phyloP scores from a whole-genome alignment of 1,284 basidiomycete species.

The Microbotryum scabiosae region DNA sequence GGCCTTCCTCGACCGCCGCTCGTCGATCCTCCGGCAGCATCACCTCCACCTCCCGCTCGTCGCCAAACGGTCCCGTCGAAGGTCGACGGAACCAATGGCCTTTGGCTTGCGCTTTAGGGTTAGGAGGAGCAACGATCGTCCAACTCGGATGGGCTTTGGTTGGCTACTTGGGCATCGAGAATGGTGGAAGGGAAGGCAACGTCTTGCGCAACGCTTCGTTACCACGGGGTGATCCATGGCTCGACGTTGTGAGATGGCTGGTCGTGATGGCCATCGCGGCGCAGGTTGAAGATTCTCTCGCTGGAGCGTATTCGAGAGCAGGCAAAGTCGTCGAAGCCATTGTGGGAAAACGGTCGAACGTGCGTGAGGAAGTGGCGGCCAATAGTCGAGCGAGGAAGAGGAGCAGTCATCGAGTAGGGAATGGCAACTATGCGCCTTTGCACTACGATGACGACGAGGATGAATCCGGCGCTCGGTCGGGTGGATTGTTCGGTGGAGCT shows the following conservation, averaged over 20 bases:
- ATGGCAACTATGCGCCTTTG: no score
- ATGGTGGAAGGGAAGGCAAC: constrained; percentile 24
- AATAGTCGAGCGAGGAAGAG: not conserved
- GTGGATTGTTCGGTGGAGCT: no score
- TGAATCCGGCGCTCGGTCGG: no score
- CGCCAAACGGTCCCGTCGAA: not conserved
- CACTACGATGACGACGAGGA: no score
- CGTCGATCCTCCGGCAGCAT: not conserved
- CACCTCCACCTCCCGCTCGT: no score
- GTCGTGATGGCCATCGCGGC: constrained; percentile 30
- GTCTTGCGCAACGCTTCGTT: constrained; percentile 29
- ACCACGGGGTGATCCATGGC: constrained; percentile 29
- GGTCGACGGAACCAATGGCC: constrained; percentile 34
- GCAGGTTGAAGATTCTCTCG: constrained; percentile 7
- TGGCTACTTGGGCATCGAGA: constrained; percentile 30
- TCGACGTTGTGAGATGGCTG: constrained; percentile 28
- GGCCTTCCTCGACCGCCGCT: constrained; percentile 14
- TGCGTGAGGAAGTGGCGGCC: not conserved
- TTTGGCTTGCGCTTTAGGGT: constrained; percentile 30
- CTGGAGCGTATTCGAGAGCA: constrained; percentile 5
- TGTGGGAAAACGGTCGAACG: not conserved
- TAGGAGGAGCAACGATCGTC: constrained; percentile 23
- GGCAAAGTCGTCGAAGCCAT: constrained; percentile 6
- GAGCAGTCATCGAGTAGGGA: not conserved
- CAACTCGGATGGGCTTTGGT: constrained; percentile 35